Base-by-base conservation (phyloP, 768 basidiomycete species). In the Boletus rex-veris region DNA sequence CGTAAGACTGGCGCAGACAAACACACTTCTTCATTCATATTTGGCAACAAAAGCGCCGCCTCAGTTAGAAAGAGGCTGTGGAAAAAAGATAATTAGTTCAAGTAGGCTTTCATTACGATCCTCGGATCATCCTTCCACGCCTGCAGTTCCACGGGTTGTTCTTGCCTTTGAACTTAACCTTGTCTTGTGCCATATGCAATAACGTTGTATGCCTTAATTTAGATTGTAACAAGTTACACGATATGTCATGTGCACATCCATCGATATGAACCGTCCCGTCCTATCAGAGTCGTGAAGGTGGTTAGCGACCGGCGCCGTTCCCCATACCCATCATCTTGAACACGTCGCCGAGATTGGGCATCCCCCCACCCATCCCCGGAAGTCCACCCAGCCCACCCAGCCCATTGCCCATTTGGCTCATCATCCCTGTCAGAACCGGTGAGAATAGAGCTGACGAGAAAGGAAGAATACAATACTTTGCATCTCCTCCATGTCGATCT, bases 401-500 rank as follows among this genome's bases (percentile, higher is more conserved):
- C 7, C 79, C 79, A 50, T 64, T 72, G n/a, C 90, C 91, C 88
- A 92, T 90, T 52, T 87, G 85, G 48, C 82, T 73, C 90, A 95
- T 94, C 88, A 92, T 91, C 50, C 86, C 89, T 92, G 61, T 53
- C 58, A 42, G 40, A 39, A 55, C 43, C 28, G 31, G 44, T 58
- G 35, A 65, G 53, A 49, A 48, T 12, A 39, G 1, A 19, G 28
- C 16, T n/a, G 54, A 47, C 16, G 51, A 35, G 40, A 52, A 54
- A 28, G 39, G 48, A 40, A 53, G 16, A 57, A 52, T 45, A 28
- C 72, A 81, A 58, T 72, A 88, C 92, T 81, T 73, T 93, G 90
- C 90, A 95, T 92, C 70, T 96, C 92, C 55, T 91, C 89, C 88
- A 96, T 90, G 65, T 94, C 92, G 48, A 86, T 76, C 66, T 92